Conservation (phyloP, 495 filamentous ascomycete species). For the Tuber microsphaerosporum region DNA sequence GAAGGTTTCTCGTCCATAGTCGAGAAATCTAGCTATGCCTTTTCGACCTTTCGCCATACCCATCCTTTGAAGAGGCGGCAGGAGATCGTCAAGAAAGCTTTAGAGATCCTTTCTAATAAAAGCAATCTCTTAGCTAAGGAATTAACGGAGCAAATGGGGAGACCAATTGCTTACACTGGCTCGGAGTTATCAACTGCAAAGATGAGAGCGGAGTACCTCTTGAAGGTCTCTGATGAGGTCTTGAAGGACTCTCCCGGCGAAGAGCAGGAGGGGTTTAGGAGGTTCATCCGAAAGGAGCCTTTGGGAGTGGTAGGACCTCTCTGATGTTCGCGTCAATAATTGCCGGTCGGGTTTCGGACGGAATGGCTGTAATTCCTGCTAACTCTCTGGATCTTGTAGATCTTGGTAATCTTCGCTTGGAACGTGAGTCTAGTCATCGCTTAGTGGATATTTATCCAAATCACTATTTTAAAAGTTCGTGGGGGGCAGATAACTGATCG, state of each 20-base stretch:
- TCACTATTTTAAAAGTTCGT: neutral
- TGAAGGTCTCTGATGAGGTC: conserved; percentile 67
- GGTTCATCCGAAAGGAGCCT: conserved; percentile 78
- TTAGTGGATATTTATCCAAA: neutral
- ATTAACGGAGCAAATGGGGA: conserved; percentile 88
- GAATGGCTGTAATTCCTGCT: neutral
- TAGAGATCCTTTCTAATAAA: conserved; percentile 58
- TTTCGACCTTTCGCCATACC: conserved; percentile 60
- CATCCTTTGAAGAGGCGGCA: conserved; percentile 59
- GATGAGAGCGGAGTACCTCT: conserved; percentile 69
- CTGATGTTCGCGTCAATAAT: neutral
- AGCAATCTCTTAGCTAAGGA: conserved; percentile 76
- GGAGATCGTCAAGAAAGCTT: conserved; percentile 66
- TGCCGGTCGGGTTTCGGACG: neutral
- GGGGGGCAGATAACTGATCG: neutral
- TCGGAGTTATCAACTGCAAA: conserved; percentile 77
- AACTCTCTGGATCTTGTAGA: conserved; percentile 15
- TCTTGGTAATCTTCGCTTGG: conserved; percentile 83
- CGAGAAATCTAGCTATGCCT: conserved; percentile 60
- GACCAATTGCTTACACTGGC: conserved; percentile 75
- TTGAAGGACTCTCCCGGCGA: conserved; percentile 71
- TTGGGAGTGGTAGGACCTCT: conserved; percentile 59
- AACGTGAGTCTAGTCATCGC: conserved; percentile 56
- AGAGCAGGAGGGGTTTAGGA: conserved; percentile 73
- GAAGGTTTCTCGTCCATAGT: conserved; percentile 62